Base-by-base conservation (phyloP, 1,284 basidiomycete species). In the Stereum hirsutum region DNA sequence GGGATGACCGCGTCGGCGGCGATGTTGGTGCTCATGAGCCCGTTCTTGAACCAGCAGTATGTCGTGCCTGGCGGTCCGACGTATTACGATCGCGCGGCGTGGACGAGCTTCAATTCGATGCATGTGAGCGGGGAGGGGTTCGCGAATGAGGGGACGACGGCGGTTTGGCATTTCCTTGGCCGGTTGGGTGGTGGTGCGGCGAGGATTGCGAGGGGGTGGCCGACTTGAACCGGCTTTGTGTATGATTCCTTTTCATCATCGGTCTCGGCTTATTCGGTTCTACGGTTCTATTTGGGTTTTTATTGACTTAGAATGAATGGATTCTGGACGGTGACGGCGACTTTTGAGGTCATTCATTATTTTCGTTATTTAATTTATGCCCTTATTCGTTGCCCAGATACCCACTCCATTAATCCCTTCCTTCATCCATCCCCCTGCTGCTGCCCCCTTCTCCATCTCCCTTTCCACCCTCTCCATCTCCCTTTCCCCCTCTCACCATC, bases 21-120 rank as follows among this genome's bases (percentile, higher is more conserved):
- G 41, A 69, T 78, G 48, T 65, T 77, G 47, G 63, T 79, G 40
- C 68, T 70, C 32, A 64, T 77, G 50, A 69, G 70, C 2, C 78
- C 78, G 25, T 72, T 77, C 43, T 65, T 79, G 51, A 68, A 69
- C n/a, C 72, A 73, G 6, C 73, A 74, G 46, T 74, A 79, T 45
- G 60, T 63, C 28, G 64, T 78, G 2, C 79, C 80, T 0, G 82
- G 83, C n/a, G 76, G 75, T 0, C 68, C 79, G 32, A 81, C 78
- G 12, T 78, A 78, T 50, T 81, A 84, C 52, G 85, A 89, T 54
- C 77, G 85, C n/a, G 69, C 72, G 7, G 81, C 81, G 21, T 89
- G 86, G 85, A 68, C 69, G 42, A 78, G 76, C 56, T 87, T 85
- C 63, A 89, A 89, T 54, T 64, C 72, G 7, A 72, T 88, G 61